These are phyloP conservation scores for Scortechinia acanthostroma DNA, from an alignment of 2,329 filamentous ascomycete genomes.

Conservation along the genomic window DNA sequence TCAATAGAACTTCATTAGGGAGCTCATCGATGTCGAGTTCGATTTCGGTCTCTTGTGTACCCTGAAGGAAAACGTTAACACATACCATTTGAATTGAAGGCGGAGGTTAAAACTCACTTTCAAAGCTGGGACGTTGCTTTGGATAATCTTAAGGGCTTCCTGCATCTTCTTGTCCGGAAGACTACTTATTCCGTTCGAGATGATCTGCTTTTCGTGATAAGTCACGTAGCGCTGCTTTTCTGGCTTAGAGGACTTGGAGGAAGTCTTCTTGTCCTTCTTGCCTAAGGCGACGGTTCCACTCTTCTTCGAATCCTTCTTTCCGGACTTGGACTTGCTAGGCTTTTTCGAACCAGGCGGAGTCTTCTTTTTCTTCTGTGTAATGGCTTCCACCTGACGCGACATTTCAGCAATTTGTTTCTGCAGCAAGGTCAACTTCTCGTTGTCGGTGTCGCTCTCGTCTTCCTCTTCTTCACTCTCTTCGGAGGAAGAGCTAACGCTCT, in stretches of 20 bases:
- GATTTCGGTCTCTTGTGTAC: neutral
- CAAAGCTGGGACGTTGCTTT: constrained; percentile 35
- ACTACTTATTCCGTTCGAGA: constrained; percentile 77
- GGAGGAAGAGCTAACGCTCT: neutral
- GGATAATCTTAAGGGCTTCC: constrained; percentile 81
- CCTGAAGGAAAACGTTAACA: neutral
- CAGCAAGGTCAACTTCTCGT: neutral
- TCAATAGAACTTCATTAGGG: constrained; percentile 31
- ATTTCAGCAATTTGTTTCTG: constrained; percentile 70
- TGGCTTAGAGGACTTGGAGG: constrained; percentile 17
- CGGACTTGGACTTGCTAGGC: constrained; percentile 37
- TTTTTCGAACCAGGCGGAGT: constrained; percentile 27
- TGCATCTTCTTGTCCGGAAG: constrained; percentile 74
- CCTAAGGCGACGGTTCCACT: constrained; percentile 16
- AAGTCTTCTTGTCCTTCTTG: constrained; percentile 30
- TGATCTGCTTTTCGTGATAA: constrained; percentile 80
- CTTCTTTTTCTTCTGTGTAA: constrained; percentile 33
- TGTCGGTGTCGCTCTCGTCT: neutral
- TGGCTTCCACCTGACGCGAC: constrained; percentile 48
- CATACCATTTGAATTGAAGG: neutral
- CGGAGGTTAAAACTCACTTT: neutral
- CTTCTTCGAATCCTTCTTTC: constrained; percentile 37
- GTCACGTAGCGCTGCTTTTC: constrained; percentile 58
- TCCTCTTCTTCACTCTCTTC: constrained; percentile 38
- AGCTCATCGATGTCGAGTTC: constrained; percentile 16